These are phyloP conservation scores for Pyropia haitanensis DNA, from an alignment of 23 red algal genomes.

Conservation along the genomic window DNA sequence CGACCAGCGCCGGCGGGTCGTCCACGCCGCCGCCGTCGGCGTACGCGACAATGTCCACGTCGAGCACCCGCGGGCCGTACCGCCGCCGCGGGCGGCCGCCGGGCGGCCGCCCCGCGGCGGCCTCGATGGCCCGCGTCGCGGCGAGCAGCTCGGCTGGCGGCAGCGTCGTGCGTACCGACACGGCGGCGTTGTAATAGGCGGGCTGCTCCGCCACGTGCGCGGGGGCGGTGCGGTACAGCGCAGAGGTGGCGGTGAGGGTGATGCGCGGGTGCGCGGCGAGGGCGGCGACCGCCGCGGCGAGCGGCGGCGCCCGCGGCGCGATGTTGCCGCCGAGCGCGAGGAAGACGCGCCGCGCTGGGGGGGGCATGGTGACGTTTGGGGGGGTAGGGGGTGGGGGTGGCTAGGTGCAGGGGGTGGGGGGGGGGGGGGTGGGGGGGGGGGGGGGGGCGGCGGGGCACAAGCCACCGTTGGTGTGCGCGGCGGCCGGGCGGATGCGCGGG, in stretches of 20 bases:
- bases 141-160: constrained; percentile 42
- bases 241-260: background rate
- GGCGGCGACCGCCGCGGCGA: background rate
- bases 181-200: constrained; percentile 73
- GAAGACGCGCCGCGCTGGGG: background rate
- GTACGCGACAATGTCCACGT: constrained; percentile 77
- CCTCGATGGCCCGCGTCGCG: constrained; percentile 57
- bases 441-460: too few species aligned
- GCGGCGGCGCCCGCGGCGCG: background rate
- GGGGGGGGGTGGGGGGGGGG: too few species aligned
- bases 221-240: constrained; percentile 13
- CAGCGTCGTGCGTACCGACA: constrained; percentile 28
- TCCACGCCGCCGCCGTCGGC: constrained; percentile 14
- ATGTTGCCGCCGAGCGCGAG: constrained; percentile 15
- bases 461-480: too few species aligned
- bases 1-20: constrained; percentile 6
- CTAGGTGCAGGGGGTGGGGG: too few species aligned
- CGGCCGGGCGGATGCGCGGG: too few species aligned
- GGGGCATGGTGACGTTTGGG: background rate
- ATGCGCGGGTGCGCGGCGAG: background rate
- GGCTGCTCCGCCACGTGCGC: constrained; percentile 68
- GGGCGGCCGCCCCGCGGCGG: constrained; percentile 24
- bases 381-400: too few species aligned
- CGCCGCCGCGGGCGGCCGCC: background rate
- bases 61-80: constrained; percentile 73